Evolutionary conservation across 164 flowering plant species (phyloP).

Genomic region (Santalum album): DNA sequence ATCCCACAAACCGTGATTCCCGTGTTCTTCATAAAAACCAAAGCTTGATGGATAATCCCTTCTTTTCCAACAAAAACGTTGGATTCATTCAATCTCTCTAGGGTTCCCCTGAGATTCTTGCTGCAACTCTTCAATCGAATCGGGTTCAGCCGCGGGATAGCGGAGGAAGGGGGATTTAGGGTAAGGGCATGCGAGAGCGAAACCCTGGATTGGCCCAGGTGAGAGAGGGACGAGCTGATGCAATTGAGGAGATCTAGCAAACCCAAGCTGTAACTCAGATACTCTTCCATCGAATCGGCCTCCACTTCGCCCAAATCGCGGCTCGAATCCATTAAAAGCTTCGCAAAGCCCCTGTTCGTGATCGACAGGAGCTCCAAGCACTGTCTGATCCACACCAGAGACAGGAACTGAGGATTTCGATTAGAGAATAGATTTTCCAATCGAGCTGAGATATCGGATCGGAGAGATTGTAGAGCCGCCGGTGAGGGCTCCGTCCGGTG

Average conservation of each 20-base stretch:
- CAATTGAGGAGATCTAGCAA: constrained; percentile 34
- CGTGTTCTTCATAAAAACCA: constrained; percentile 21
- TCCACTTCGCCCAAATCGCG: constrained; percentile 38
- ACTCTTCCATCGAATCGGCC: constrained; percentile 22
- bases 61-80: constrained; percentile 28
- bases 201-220: constrained; percentile 33
- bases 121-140: constrained; percentile 10
- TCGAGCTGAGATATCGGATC: constrained; percentile 19
- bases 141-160: constrained; percentile 18
- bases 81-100: neutral
- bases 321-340: constrained; percentile 31
- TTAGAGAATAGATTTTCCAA: constrained; percentile 14
- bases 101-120: neutral
- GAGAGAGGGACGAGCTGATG: constrained; percentile 33
- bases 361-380: constrained; percentile 23
- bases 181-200: constrained; percentile 25
- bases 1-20: constrained; percentile 32
- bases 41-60: constrained; percentile 26
- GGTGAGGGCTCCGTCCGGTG: constrained; percentile 10
- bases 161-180: constrained; percentile 23
- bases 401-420: constrained; percentile 14
- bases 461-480: constrained; percentile 28
- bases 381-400: constrained; percentile 22
- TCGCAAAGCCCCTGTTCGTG: constrained; percentile 36
- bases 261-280: constrained; percentile 30